Conservation (phyloP, 2,329 filamentous ascomycete genomes). For the Elsinoe arachidis region DNA sequence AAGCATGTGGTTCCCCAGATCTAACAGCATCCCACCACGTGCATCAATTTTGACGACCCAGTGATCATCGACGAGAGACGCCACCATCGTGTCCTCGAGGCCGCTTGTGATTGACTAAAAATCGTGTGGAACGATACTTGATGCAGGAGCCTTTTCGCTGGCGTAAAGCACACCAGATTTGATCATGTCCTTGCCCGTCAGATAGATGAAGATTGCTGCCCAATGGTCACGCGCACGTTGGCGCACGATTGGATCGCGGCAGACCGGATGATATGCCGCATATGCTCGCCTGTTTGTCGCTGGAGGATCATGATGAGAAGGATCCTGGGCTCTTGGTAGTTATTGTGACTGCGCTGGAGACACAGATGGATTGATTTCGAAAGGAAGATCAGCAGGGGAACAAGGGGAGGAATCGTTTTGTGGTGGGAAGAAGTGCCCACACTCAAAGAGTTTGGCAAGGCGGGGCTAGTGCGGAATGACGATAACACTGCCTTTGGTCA, state of each 20-base stretch:
- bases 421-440: not conserved
- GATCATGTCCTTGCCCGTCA: not conserved
- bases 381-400: conserved; percentile 8
- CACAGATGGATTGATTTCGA: not conserved
- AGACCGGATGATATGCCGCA: not conserved
- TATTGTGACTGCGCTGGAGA: not conserved
- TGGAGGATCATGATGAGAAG: not conserved
- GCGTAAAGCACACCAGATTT: not conserved
- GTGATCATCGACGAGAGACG: not conserved
- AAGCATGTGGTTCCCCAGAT: not conserved
- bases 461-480: conserved; percentile 10
- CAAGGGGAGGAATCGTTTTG: not conserved
- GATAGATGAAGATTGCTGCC: not conserved
- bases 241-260: conserved; percentile 10
- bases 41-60: not conserved
- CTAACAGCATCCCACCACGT: not conserved
- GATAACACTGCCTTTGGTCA: not conserved
- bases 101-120: conserved; percentile 1
- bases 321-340: not conserved
- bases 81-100: conserved; percentile 2
- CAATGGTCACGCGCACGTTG: conserved; percentile 12
- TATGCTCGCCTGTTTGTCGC: not conserved
- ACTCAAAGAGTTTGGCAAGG: not conserved
- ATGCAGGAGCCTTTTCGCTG: not conserved
- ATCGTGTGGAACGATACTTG: not conserved